Conservation (phyloP, 139 green algal species). For the Chlorella sp. region DNA sequence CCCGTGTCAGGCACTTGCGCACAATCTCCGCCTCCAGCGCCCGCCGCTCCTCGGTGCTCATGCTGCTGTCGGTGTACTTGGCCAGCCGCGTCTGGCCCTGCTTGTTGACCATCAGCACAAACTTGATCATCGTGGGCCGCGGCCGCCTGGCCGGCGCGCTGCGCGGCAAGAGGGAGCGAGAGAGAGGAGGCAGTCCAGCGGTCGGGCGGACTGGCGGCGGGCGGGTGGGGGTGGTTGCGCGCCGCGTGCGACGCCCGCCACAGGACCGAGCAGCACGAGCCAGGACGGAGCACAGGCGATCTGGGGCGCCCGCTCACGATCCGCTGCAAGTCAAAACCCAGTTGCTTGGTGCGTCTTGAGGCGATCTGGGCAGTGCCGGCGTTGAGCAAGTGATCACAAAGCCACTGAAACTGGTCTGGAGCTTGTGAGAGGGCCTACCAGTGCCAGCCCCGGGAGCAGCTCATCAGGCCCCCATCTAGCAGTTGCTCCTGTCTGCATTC, state of each 20-base stretch:
- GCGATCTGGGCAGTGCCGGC: too few relatives aligned
- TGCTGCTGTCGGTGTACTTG: slow-evolving; percentile 85
- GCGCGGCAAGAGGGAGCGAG: background rate
- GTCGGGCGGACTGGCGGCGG: background rate
- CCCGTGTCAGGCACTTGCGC: slow-evolving; percentile 89
- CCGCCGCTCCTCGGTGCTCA: slow-evolving; percentile 12
- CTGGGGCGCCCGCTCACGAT: too few relatives aligned
- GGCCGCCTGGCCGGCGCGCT: background rate
- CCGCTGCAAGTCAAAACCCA: too few relatives aligned
- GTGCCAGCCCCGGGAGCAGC: too few relatives aligned
- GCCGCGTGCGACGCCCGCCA: background rate
- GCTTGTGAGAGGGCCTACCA: too few relatives aligned
- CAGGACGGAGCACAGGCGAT: too few relatives aligned
- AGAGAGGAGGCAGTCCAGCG: too few relatives aligned
- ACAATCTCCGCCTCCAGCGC: slow-evolving; percentile 76
- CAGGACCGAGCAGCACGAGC: background rate
- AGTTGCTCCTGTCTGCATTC: too few relatives aligned
- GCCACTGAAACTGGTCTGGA: background rate
- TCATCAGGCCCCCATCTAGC: too few relatives aligned
- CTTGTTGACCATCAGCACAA: slow-evolving; percentile 98
- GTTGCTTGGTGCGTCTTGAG: too few relatives aligned
- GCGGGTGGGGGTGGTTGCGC: background rate
- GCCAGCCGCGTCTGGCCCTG: slow-evolving; percentile 97
- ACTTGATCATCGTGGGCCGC: slow-evolving; percentile 75
- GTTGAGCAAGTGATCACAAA: too few relatives aligned